Evolutionary conservation across 345 rosid genomes (phyloP), one percentile per base, ranked within the genome.

Genomic region (Melastoma malabathricum): DNA sequence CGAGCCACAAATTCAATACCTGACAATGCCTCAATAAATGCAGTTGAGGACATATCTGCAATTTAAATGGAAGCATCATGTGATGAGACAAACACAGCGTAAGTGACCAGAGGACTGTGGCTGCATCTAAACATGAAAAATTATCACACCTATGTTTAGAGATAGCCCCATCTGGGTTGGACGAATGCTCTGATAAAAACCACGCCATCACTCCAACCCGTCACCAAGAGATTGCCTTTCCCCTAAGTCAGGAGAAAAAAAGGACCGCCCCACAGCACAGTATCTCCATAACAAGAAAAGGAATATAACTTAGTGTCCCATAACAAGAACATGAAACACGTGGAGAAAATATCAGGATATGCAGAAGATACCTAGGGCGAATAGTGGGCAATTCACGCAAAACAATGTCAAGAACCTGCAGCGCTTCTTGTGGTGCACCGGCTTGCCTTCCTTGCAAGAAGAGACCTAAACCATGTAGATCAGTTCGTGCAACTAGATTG

Each of bases 171-270:
- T 89, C 69, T 89, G 97, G 10, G 97, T 89, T 10, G 97, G 95
- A 43, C 97, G 95, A 60, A 89, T 86, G 61, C 97, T 89, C 56
- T 89, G 97, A 61, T 89, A 89, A 59, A 89, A 89, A 54, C 97
- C 97, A 59, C 95, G 87, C 97, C 97, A 89, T 61, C 95, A 83
- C 71, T 89, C 97, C 68, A 89, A 60, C 50, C 97, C 97, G 64
- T 89, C 95, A 7, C 97, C 97, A 64, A 89, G 63, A 17, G 87
- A 55, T 29, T 81, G 87, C 66, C 82, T 83, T 64, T 78, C 78
- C 59, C 97, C 97, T 14, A 89, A 72, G 50, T 75, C 52, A 66
- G 97, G 95, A 23, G 90, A 79, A 62, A 83, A 89, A 67, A 89
- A 89, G 15, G 97, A 89, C 54, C 97, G 89, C 46, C 82, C 94